phyloP scores from a whole-genome alignment of 306 rosid genomes.

The Cicer arietinum region DNA sequence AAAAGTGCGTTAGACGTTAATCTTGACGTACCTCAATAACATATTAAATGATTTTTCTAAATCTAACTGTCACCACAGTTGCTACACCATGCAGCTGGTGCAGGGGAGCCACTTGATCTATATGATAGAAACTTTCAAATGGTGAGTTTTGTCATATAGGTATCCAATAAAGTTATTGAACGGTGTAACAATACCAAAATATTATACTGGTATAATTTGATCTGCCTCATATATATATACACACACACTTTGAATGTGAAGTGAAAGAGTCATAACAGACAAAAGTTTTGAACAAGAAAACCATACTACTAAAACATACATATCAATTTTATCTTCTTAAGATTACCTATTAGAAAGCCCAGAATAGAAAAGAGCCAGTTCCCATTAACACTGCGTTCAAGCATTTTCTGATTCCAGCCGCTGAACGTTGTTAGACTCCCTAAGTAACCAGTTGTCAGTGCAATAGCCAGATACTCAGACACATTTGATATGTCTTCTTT shows the following conservation, averaged over 20 bases:
- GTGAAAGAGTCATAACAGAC: slow-evolving; percentile 1
- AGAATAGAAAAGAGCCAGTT: slow-evolving; percentile 62
- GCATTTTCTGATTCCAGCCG: slow-evolving; percentile 93
- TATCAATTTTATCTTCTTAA: neutral
- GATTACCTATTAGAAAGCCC: slow-evolving; percentile 76
- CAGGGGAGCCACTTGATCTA: no score
- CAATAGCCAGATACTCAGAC: slow-evolving; percentile 71
- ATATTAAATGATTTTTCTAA: no score
- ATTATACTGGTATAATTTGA: neutral
- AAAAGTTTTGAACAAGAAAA: slow-evolving; percentile 3
- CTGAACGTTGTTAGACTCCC: slow-evolving; percentile 89
- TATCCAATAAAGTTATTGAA: neutral
- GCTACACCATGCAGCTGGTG: no score
- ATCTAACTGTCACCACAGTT: no score
- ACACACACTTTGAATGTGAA: neutral
- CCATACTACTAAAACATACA: neutral
- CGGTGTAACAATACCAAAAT: neutral
- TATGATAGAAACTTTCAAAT: neutral
- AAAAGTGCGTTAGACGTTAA: neutral
- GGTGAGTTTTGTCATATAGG: neutral
- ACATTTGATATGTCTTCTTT: slow-evolving; percentile 61
- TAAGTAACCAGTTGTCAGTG: slow-evolving; percentile 73
- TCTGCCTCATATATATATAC: neutral
- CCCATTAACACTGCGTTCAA: slow-evolving; percentile 64
- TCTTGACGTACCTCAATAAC: no score